phyloP scores from a whole-genome alignment of 176 grass and related monocot species.

The Coix lacrymajobi region DNA sequence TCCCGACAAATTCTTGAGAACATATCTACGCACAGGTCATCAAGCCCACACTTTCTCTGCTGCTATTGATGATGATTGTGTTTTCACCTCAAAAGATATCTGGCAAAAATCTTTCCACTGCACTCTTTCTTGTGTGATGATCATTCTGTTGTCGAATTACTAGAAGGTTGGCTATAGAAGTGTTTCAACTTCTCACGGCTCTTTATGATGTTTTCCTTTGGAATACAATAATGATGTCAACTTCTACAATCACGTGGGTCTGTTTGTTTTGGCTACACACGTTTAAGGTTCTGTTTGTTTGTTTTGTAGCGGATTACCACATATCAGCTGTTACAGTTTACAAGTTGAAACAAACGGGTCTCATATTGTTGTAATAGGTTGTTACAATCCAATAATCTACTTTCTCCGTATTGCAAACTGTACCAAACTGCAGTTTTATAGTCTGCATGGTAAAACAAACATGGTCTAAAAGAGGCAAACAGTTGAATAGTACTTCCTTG shows the following conservation, averaged over 20 bases:
- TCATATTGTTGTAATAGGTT: background rate
- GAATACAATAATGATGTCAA: background rate
- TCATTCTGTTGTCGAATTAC: background rate
- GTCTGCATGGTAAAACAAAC: background rate
- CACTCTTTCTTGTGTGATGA: background rate
- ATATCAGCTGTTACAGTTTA: background rate
- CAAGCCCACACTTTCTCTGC: background rate
- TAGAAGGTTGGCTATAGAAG: background rate
- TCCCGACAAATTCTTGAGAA: background rate
- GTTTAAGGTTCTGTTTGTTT: background rate
- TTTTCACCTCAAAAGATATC: background rate
- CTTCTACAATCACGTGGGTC: background rate
- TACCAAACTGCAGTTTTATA: background rate
- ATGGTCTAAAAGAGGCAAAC: background rate
- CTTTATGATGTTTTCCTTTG: background rate
- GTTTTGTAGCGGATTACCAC: background rate
- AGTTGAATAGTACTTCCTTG: background rate
- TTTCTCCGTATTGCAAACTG: background rate
- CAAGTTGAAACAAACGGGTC: background rate
- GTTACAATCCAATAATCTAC: background rate
- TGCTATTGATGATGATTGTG: background rate
- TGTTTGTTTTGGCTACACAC: background rate
- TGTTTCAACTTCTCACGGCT: background rate
- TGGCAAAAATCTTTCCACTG: background rate
- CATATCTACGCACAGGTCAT: background rate